Conservation (phyloP, 1,139 yeast species). For the Protomyces inouyei region DNA sequence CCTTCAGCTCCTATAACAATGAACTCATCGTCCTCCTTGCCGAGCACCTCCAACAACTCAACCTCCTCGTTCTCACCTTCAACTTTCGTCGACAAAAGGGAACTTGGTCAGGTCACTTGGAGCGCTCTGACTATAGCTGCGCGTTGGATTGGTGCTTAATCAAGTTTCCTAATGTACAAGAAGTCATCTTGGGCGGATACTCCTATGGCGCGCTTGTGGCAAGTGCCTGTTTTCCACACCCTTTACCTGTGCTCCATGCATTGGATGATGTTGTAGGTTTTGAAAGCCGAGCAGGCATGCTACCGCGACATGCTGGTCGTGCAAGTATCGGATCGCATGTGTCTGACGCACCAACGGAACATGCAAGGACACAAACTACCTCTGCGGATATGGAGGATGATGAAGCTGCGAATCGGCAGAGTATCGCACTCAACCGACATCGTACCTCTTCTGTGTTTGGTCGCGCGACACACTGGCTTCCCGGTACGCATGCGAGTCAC, state of each 20-base stretch:
- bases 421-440: not conserved
- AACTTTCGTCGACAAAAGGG: conserved; percentile 21
- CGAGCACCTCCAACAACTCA: conserved; percentile 1
- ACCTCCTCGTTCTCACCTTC: conserved; percentile 21
- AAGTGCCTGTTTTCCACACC: conserved; percentile 21
- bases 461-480: not conserved
- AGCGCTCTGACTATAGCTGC: conserved; percentile 8
- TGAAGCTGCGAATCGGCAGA: not conserved
- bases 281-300: not conserved
- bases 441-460: not conserved
- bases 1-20: conserved; percentile 16
- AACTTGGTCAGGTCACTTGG: conserved; percentile 15
- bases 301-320: not conserved
- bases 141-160: conserved; percentile 13
- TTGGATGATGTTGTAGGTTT: not conserved
- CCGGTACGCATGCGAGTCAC: not conserved
- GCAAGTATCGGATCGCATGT: not conserved
- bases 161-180: conserved; percentile 8
- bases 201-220: conserved; percentile 26
- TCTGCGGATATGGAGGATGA: not conserved
- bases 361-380: not conserved
- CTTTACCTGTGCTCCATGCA: not conserved
- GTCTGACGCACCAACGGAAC: not conserved
- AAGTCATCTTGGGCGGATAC: conserved; percentile 20
- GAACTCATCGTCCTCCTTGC: conserved; percentile 21